Percentiles rank a stretch among this genome's conserved stretches.
Evolutionary conservation across 495 filamentous ascomycete species (phyloP).

Genomic region (Penicillium samsonianum): DNA sequence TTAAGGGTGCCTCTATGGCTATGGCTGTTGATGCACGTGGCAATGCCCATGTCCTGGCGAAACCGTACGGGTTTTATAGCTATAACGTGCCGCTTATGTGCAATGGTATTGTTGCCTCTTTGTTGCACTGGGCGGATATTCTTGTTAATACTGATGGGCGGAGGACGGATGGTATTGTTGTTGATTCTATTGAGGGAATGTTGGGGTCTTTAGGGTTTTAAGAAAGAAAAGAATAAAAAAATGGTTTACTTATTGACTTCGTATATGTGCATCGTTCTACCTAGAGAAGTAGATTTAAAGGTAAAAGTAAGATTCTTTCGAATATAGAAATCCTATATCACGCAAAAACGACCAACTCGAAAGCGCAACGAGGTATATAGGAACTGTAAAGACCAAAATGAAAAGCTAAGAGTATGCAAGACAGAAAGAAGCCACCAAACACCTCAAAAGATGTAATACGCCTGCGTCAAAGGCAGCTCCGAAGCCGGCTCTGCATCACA

Average conservation of each 20-base stretch:
- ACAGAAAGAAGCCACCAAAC: background rate
- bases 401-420: constrained; percentile 4
- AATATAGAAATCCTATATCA: constrained; percentile 8
- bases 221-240: background rate
- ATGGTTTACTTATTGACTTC: background rate
- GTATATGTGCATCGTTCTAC: background rate
- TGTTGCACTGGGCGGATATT: constrained; percentile 12
- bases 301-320: constrained; percentile 8
- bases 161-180: constrained; percentile 9
- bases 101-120: background rate
- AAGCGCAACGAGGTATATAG: constrained; percentile 20
- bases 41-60: background rate
- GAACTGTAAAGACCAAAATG: background rate
- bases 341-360: constrained; percentile 2
- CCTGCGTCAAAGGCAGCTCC: constrained; percentile 77
- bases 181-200: background rate
- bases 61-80: constrained; percentile 5
- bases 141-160: constrained; percentile 6
- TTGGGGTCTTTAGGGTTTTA: background rate
- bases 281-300: background rate
- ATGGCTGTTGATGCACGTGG: background rate
- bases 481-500: constrained; percentile 75
- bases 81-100: background rate
- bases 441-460: constrained; percentile 72
- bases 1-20: background rate